These are phyloP conservation scores for Alternaria infectoria DNA, from an alignment of 2,329 filamentous ascomycete genomes.

Conservation along the genomic window DNA sequence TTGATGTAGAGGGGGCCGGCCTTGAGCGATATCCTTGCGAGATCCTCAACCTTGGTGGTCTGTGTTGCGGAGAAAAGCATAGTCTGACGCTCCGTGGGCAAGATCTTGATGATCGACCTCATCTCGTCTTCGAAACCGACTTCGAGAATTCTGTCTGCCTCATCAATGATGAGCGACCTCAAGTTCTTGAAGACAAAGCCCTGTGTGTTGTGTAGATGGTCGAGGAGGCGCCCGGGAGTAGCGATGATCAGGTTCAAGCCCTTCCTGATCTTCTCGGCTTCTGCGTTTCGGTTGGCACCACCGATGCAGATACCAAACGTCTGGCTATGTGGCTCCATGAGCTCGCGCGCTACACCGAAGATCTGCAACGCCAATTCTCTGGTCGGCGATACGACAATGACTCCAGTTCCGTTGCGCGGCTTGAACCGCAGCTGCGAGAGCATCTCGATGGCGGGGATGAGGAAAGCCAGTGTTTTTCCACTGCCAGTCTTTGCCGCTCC, in stretches of 20 bases:
- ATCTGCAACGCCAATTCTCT: constrained; percentile 48
- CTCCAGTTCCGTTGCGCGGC: constrained; percentile 83
- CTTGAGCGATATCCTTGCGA: constrained; percentile 90
- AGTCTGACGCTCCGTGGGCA: constrained; percentile 79
- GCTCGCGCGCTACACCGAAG: constrained; percentile 90
- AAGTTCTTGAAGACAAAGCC: constrained; percentile 92
- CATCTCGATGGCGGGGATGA: constrained; percentile 95
- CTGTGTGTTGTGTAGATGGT: constrained; percentile 91
- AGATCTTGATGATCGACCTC: constrained; percentile 92
- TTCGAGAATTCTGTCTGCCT: constrained; percentile 95
- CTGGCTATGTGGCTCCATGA: constrained; percentile 92
- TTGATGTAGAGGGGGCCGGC: constrained; percentile 96
- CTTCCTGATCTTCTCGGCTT: constrained; percentile 92
- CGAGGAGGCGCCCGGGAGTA: constrained; percentile 88
- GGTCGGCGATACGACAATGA: constrained; percentile 76
- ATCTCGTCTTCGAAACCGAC: constrained; percentile 99
- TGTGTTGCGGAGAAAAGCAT: constrained; percentile 99
- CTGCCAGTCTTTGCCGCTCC: constrained; percentile 96
- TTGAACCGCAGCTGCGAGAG: constrained; percentile 90
- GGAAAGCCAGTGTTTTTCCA: constrained; percentile 93
- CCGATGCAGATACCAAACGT: constrained; percentile 97
- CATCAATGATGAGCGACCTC: constrained; percentile 91
- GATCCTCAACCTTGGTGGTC: constrained; percentile 97
- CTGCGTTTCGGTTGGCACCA: constrained; percentile 86
- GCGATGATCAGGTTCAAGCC: constrained; percentile 95